phyloP scores from a whole-genome alignment of 805 yeast genomes.

The Lipomyces mesembrius region DNA sequence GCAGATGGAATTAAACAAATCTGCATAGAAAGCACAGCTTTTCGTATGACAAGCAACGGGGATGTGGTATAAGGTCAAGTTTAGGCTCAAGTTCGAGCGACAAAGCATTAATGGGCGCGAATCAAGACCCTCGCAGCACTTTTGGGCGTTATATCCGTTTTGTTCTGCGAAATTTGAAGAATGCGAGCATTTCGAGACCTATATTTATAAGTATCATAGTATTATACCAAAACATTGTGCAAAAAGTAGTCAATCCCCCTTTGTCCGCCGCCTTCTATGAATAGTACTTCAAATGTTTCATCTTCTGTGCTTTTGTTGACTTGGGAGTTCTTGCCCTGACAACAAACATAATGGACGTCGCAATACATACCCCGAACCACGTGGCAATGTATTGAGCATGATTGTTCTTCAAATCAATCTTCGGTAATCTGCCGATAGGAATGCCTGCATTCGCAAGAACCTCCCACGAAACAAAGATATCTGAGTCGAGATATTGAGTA shows the following conservation, averaged over 20 bases:
- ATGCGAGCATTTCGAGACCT: background rate
- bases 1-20: too few species aligned
- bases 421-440: conserved; percentile 85
- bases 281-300: conserved; percentile 25
- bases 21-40: too few species aligned
- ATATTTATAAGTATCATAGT: too few species aligned
- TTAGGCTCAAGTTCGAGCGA: too few species aligned
- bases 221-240: background rate
- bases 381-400: conserved; percentile 91
- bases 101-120: too few species aligned
- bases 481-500: conserved; percentile 44
- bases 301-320: conserved; percentile 24
- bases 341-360: conserved; percentile 69
- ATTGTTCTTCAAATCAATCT: conserved; percentile 80
- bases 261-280: conserved; percentile 5
- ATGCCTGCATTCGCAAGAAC: conserved; percentile 69
- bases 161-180: too few species aligned
- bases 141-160: too few species aligned
- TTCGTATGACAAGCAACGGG: too few species aligned
- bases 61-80: too few species aligned
- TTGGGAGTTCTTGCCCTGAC: conserved; percentile 54
- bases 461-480: conserved; percentile 50
- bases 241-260: background rate
- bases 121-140: too few species aligned
- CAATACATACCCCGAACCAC: conserved; percentile 87